Evolutionary conservation across 1,284 basidiomycete species (phyloP), one percentile per base, ranked within the genome.

Genomic region (Cutaneotrichosporon sp.): DNA sequence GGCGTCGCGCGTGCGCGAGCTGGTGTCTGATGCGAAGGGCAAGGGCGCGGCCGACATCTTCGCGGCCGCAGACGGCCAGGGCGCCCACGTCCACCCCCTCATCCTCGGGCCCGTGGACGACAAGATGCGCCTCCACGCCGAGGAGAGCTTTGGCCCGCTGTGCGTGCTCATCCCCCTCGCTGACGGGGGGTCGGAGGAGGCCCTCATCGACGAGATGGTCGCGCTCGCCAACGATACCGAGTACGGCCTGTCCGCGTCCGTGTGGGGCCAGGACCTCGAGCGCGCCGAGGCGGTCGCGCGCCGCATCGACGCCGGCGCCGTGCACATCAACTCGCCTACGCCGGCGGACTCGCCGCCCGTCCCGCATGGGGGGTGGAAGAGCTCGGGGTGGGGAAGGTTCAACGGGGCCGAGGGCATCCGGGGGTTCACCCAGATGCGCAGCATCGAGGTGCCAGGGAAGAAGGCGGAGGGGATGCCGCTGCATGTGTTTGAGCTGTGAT

Each of bases 91-190:
- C 87, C 20, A 81, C 84, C 67, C 87, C 86, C 27, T 84, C 70
- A 65, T 88, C 13, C 65, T 88, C 10, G 72, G 70, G 9, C 36
- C 82, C 80, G 16, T 83, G 85, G 22, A 83, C 80, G 50, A 78
- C 80, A 81, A 82, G 1, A 87, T 86, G 83, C 67, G 76, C 25
- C 60, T 85, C 4, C 86, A 84, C 83, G 79, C 84, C 34, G 71
- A 83, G 27, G 86, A 88, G 72, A 82, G 82, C 14, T 88, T 88
- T 68, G 87, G 85, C 1, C 87, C 87, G 33, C 82, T 85, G 79
- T 73, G 68, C 71, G 70, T 67, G 11, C 20, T 72, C 18, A 59
- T 72, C 52, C 62, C 67, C 27, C 67, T 70, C 20, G 54, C 63
- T 13, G 66, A 65, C 22, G 47, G n/a, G 11, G 60, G 47, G 24